Evolutionary conservation across 768 basidiomycete species (phyloP), one percentile per base, ranked within the genome.

Genomic region (Cubamyces sp.): DNA sequence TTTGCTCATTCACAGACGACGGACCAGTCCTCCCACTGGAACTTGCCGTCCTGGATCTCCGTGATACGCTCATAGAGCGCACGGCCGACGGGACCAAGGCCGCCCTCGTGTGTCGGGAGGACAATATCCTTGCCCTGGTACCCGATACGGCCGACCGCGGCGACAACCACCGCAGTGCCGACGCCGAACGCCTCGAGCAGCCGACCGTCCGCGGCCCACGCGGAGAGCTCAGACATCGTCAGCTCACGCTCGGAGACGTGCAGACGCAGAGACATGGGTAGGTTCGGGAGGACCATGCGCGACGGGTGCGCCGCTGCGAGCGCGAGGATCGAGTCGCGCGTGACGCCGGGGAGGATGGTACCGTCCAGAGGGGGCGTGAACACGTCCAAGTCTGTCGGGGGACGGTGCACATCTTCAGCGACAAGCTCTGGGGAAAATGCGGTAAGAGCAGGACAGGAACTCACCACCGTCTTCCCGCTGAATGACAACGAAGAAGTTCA

Each of bases 291-390:
- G 53, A 62, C 57, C 49, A 65, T 70, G 39, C 74, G 74, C 15
- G 66, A 61, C 9, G 66, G 66, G 65, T 92, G 91, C 9, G 85
- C 87, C 16, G 84, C 77, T 4, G 85, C 83, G 46, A 98, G 87
- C 0, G 80, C 69, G 41, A 97, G 82, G 45, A 92, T 87, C 26
- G 92, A 94, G 69, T 91, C 90, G 64, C 96, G 87, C 7, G 95
- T 97, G 25, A 98, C 86, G 47, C 96, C 94, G 2, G 95, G 94
- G 1, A 98, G 84, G 69, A 98, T 93, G 75, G 92, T 90, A 52
- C 95, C 94, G 71, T 91, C 93, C 62, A 97, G 77, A 15, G 93
- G 90, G 2, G 96, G 92, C 0, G 96, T 97, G 64, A 93, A 80
- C 55, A 97, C 81, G 72, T 98, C 94, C 61, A 85, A 73, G n/a